Evolutionary conservation across 805 yeast genomes (phyloP).

Genomic region (Candida palmyrensis): DNA sequence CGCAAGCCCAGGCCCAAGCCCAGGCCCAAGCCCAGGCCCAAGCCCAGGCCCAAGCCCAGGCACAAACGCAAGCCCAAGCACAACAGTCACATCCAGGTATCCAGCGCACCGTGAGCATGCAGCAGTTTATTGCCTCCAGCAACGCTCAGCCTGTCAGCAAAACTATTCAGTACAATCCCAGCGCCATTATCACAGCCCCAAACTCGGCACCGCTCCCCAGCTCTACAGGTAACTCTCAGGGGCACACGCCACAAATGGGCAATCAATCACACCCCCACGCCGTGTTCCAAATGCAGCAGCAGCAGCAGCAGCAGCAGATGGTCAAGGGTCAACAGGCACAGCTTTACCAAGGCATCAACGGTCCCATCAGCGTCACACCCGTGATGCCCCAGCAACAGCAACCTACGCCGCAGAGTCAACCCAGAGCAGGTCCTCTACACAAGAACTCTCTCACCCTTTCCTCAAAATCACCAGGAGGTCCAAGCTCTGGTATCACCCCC

Average conservation of each 20-base stretch:
- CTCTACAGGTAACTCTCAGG: conserved; percentile 16
- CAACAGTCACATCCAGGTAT: too few species aligned
- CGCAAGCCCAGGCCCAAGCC: too few species aligned
- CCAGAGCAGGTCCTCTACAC: conserved; percentile 8
- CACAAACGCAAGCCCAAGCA: too few species aligned
- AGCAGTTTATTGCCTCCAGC: too few species aligned
- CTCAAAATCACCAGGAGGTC: conserved; percentile 5
- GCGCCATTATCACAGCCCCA: conserved; percentile 12
- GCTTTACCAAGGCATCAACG: conserved; percentile 8
- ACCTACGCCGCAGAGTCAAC: conserved; percentile 16
- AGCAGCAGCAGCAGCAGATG: conserved; percentile 4
- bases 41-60: too few species aligned
- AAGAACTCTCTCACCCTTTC: conserved; percentile 6
- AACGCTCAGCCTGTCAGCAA: conserved; percentile 11
- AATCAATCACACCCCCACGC: conserved; percentile 16
- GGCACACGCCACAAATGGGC: conserved; percentile 27
- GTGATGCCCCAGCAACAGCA: conserved; percentile 23
- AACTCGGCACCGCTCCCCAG: conserved; percentile 20
- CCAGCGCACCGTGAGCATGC: too few species aligned
- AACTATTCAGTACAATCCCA: conserved; percentile 9
- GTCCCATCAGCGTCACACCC: conserved; percentile 15
- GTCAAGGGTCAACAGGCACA: conserved; percentile 5
- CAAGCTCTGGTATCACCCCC: conserved; percentile 5
- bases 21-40: too few species aligned
- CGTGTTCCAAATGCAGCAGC: conserved; percentile 4